A percentile compares a stretch with the other conserved stretches of the same genome.
Evolutionary conservation across 371 early-diverging fungal species (phyloP).

Genomic region (Nosema muscidifuracis): DNA sequence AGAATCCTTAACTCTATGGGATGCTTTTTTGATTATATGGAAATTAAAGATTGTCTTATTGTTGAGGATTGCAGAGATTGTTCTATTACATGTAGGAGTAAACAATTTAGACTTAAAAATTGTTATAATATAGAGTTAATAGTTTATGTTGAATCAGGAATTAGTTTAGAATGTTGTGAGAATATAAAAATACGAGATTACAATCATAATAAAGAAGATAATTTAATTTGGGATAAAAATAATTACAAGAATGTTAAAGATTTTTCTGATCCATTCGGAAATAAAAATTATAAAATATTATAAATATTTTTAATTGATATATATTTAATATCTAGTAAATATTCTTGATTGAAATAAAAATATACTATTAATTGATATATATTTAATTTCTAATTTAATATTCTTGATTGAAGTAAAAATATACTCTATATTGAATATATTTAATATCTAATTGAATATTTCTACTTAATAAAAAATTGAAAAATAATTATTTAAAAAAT

Average conservation of each 20-base stretch:
- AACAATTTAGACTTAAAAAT: conserved; percentile 35
- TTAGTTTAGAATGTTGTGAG: conserved; percentile 20
- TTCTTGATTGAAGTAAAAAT: no score
- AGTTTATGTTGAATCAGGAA: conserved; percentile 8
- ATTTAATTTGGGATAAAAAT: no score
- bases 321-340: neutral
- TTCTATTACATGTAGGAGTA: conserved; percentile 17
- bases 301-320: neutral
- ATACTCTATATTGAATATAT: no score
- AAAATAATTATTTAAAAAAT: no score
- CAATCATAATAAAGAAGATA: no score
- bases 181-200: conserved; percentile 14
- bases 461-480: no score
- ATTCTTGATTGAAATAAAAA: no score
- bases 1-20: neutral
- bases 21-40: conserved; percentile 7
- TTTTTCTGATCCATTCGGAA: conserved; percentile 27
- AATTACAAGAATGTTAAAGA: conserved; percentile 25
- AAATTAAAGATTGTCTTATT: conserved; percentile 8
- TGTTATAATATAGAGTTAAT: conserved; percentile 24
- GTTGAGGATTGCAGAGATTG: conserved; percentile 24
- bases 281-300: conserved; percentile 22
- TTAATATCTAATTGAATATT: no score
- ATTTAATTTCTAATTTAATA: no score
- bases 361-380: no score